These are phyloP conservation scores for Trichodelitschia bisporula DNA, from an alignment of 495 filamentous ascomycete genomes.

Conservation along the genomic window DNA sequence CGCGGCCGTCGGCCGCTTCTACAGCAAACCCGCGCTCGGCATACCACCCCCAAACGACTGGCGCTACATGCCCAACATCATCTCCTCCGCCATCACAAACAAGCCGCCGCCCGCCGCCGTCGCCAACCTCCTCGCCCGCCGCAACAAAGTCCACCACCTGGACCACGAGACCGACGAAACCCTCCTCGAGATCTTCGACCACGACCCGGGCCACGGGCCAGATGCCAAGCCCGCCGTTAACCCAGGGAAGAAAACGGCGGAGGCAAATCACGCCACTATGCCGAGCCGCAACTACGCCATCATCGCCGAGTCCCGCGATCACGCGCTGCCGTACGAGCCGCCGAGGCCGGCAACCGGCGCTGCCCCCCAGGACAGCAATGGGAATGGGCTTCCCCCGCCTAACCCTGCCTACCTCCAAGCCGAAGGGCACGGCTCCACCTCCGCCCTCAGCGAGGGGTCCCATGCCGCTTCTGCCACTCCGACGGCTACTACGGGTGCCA, in stretches of 20 bases:
- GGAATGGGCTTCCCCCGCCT: no score
- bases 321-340: not conserved
- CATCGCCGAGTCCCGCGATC: slow-evolving; percentile 34
- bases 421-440: no score
- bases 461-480: slow-evolving; percentile 1
- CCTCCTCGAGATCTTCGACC: slow-evolving; percentile 62
- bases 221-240: slow-evolving; percentile 9
- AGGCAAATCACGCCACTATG: slow-evolving; percentile 67
- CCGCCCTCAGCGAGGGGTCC: no score
- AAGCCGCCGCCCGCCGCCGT: slow-evolving; percentile 76
- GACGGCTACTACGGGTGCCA: not conserved
- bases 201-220: slow-evolving; percentile 46
- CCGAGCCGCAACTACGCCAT: slow-evolving; percentile 71
- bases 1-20: slow-evolving; percentile 51
- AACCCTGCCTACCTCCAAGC: not conserved
- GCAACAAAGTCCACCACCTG: slow-evolving; percentile 89
- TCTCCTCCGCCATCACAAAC: slow-evolving; percentile 70
- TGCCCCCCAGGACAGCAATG: slow-evolving; percentile 3
- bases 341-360: slow-evolving; percentile 1
- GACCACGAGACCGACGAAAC: slow-evolving; percentile 71
- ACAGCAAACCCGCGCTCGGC: slow-evolving; percentile 36
- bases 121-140: slow-evolving; percentile 59
- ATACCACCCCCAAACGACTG: slow-evolving; percentile 36
- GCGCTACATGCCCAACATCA: slow-evolving; percentile 50
- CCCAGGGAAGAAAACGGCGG: slow-evolving; percentile 29